Conservation (phyloP, 2,329 filamentous ascomycete genomes). For the Bipolaris oryzae region DNA sequence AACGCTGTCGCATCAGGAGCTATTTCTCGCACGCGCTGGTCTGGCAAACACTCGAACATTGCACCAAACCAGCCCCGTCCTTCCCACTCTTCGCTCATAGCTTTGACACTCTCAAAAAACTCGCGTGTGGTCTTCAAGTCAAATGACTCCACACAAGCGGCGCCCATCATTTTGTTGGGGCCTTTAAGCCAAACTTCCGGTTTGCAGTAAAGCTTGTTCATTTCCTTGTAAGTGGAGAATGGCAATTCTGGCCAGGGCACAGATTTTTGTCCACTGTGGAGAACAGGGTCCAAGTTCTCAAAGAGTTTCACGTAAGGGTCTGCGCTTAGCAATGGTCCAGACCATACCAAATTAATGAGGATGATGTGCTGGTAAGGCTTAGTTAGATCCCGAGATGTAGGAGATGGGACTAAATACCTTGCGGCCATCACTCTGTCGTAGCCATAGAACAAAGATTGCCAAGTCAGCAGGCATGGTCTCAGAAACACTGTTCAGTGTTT, state of each 20-base stretch:
- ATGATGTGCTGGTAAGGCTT: conserved; percentile 2
- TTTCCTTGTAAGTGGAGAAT: conserved; percentile 12
- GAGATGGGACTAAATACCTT: background rate
- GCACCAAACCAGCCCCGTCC: conserved; percentile 12
- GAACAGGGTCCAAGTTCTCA: conserved; percentile 4
- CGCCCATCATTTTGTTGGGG: conserved; percentile 11
- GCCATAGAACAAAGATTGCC: conserved; percentile 11
- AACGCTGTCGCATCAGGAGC: conserved; percentile 8
- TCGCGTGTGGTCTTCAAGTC: conserved; percentile 11
- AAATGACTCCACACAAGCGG: conserved; percentile 2
- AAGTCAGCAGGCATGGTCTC: conserved; percentile 5
- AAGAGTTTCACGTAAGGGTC: conserved; percentile 7
- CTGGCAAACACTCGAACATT: conserved; percentile 13
- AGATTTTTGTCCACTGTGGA: conserved; percentile 4
- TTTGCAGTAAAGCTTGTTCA: conserved; percentile 11
- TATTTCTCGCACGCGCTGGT: conserved; percentile 8
- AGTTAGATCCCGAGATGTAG: background rate
- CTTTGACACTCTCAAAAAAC: conserved; percentile 13
- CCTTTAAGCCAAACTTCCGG: conserved; percentile 4
- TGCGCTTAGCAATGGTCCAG: background rate
- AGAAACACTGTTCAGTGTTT: conserved; percentile 8
- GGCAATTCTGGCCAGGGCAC: conserved; percentile 12
- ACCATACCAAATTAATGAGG: conserved; percentile 10
- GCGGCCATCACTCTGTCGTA: conserved; percentile 7
- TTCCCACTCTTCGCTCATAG: conserved; percentile 12